A percentile compares a stretch with the other conserved stretches of the same genome.
phyloP scores from a whole-genome alignment of 2,329 filamentous ascomycete genomes.

The Diplocarpon rosae region DNA sequence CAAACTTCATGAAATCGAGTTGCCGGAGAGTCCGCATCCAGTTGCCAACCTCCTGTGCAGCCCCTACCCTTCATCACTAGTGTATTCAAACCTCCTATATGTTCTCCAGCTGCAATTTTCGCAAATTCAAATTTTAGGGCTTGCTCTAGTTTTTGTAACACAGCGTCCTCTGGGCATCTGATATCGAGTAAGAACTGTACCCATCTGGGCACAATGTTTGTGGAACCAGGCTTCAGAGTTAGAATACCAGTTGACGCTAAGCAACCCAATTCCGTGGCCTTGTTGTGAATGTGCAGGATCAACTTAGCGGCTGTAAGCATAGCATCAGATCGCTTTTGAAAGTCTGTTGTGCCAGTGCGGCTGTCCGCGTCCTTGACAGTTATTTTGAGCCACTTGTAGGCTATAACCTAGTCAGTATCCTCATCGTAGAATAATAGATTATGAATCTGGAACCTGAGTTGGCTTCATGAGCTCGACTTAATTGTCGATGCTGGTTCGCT shows the following conservation, averaged over 20 bases:
- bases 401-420: conserved; percentile 21
- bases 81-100: conserved; percentile 36
- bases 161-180: conserved; percentile 44
- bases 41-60: conserved; percentile 44
- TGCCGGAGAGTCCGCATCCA: conserved; percentile 51
- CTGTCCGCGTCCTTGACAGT: conserved; percentile 55
- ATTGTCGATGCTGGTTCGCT: not conserved
- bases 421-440: too few relatives aligned
- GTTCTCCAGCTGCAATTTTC: conserved; percentile 45
- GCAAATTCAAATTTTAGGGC: conserved; percentile 47
- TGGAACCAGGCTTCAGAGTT: conserved; percentile 52
- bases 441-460: too few relatives aligned
- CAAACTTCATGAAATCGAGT: conserved; percentile 57
- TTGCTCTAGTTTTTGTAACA: conserved; percentile 45
- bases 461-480: not conserved
- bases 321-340: conserved; percentile 55
- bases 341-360: conserved; percentile 66
- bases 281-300: conserved; percentile 53
- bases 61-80: conserved; percentile 36
- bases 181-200: conserved; percentile 62
- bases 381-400: conserved; percentile 63
- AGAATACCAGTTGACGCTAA: conserved; percentile 59
- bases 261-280: conserved; percentile 47
- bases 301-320: conserved; percentile 56
- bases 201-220: conserved; percentile 61